Percentiles rank a stretch among this genome's conserved stretches.
These are phyloP conservation scores for Ceratocystis papillata DNA, from an alignment of 2,329 filamentous ascomycete genomes.

Conservation along the genomic window DNA sequence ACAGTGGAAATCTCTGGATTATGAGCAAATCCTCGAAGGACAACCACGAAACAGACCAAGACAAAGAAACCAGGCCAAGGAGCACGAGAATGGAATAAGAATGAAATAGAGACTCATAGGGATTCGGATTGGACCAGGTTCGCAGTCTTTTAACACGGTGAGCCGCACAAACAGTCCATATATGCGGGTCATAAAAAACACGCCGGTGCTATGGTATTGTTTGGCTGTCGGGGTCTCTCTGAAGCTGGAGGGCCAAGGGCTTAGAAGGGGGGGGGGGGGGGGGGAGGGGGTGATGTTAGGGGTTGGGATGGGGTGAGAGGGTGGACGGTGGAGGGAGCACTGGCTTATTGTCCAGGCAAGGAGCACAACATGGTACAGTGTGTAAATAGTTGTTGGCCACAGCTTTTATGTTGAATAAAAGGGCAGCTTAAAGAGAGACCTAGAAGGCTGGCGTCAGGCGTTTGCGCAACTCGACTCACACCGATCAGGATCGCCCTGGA, in stretches of 20 bases:
- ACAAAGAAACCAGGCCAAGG: constrained; percentile 17
- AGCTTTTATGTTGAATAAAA: constrained; percentile 6
- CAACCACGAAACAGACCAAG: constrained; percentile 18
- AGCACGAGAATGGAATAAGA: constrained; percentile 23
- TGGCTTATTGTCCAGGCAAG: neutral
- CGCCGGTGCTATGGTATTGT: neutral
- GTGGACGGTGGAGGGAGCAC: neutral
- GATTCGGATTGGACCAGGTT: constrained; percentile 19
- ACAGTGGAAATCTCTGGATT: constrained; percentile 12
- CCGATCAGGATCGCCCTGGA: neutral
- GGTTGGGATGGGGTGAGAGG: too few relatives aligned
- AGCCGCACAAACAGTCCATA: neutral
- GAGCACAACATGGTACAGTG: constrained; percentile 12
- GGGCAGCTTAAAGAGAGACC: constrained; percentile 11
- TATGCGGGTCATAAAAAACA: neutral
- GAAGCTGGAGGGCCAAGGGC: neutral
- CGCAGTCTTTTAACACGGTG: neutral
- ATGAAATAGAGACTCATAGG: constrained; percentile 23
- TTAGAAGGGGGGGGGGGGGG: neutral
- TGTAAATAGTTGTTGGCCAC: neutral
- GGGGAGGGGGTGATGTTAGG: too few relatives aligned
- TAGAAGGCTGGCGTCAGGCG: constrained; percentile 10
- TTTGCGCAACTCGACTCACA: neutral
- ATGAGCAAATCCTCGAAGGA: constrained; percentile 2
- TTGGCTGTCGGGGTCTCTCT: neutral